Conservation (phyloP, 148 eudicot species). For the Rhododendron ovatum region DNA sequence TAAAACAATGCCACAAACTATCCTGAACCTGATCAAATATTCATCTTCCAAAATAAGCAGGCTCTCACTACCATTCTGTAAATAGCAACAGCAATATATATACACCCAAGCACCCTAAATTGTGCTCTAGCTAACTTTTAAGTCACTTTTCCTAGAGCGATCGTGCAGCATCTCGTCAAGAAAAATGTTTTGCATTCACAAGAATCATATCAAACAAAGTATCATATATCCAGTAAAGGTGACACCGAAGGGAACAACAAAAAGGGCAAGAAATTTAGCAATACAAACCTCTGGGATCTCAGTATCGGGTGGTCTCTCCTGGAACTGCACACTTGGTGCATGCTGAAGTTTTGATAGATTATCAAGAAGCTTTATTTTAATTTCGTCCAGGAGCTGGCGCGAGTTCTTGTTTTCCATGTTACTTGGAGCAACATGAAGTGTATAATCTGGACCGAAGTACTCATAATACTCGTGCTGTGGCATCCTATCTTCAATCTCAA, state of each 20-base stretch:
- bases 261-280: background rate
- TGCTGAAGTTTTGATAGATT: slow-evolving; percentile 74
- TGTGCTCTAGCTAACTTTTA: background rate
- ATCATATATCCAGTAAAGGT: background rate
- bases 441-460: slow-evolving; percentile 88
- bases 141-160: slow-evolving; percentile 3
- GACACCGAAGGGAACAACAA: background rate
- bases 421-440: slow-evolving; percentile 88
- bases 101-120: background rate
- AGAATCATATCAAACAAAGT: slow-evolving; percentile 4
- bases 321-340: slow-evolving; percentile 91
- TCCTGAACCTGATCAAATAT: background rate
- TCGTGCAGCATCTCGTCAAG: background rate
- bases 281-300: slow-evolving; percentile 69
- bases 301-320: slow-evolving; percentile 79
- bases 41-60: background rate
- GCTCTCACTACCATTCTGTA: background rate
- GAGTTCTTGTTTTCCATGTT: slow-evolving; percentile 91
- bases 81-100: background rate
- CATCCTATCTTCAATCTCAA: slow-evolving; percentile 77
- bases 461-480: slow-evolving; percentile 84
- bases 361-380: slow-evolving; percentile 71
- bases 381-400: slow-evolving; percentile 62
- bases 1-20: background rate
- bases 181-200: background rate